Conservation (phyloP, 768 basidiomycete species). For the Calocybe cyanea region DNA sequence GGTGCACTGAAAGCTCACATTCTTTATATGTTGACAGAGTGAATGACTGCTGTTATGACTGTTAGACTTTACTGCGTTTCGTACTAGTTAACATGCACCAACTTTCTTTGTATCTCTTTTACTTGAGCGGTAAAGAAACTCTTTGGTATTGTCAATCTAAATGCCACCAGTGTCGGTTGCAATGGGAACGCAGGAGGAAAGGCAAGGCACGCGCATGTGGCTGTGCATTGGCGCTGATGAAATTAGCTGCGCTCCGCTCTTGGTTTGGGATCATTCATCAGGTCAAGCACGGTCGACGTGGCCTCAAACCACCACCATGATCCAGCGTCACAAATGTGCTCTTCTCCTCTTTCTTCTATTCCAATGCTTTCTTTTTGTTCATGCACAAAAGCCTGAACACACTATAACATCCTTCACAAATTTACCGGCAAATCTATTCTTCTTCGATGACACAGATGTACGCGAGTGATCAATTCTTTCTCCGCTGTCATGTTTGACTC, state of each 20-base stretch:
- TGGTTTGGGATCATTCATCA: too few relatives aligned
- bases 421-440: constrained; percentile 74
- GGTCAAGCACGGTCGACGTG: constrained; percentile 14
- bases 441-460: constrained; percentile 91
- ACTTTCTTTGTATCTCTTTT: too few relatives aligned
- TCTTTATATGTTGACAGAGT: too few relatives aligned
- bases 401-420: constrained; percentile 57
- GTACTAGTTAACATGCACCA: too few relatives aligned
- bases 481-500: constrained; percentile 6
- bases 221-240: background rate
- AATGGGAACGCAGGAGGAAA: background rate
- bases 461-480: constrained; percentile 24
- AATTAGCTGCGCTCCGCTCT: background rate
- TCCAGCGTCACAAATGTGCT: constrained; percentile 17
- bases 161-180: background rate
- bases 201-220: background rate
- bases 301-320: constrained; percentile 22
- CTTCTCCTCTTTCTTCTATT: constrained; percentile 17
- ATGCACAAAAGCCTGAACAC: constrained; percentile 46
- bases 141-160: background rate
- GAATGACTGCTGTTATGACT: too few relatives aligned
- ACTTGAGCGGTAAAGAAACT: background rate
- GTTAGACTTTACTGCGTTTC: too few relatives aligned
- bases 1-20: background rate
- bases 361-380: constrained; percentile 11